Conservation (phyloP, 768 basidiomycete species). For the Rhizopogon rudus region DNA sequence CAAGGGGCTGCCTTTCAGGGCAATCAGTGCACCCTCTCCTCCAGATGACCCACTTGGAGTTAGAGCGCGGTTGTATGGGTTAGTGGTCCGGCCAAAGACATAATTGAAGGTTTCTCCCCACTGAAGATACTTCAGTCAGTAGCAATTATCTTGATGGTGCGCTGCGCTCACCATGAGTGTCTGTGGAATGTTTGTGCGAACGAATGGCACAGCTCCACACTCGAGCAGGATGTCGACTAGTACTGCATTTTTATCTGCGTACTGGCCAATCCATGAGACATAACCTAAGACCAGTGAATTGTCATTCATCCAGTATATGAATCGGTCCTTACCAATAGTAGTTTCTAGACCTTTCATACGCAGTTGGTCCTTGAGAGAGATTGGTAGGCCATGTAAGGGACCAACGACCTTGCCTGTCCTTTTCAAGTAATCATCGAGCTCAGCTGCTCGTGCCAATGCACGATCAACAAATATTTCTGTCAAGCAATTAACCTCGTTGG, state of each 20-base stretch:
- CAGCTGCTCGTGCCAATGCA: slow-evolving; percentile 56
- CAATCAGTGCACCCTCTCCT: slow-evolving; percentile 75
- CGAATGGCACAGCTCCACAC: slow-evolving; percentile 65
- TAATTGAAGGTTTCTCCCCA: slow-evolving; percentile 76
- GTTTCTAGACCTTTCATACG: slow-evolving; percentile 64
- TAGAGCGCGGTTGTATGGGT: slow-evolving; percentile 67
- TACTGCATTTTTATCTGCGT: slow-evolving; percentile 52
- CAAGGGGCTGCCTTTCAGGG: slow-evolving; percentile 17
- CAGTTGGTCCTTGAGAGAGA: slow-evolving; percentile 75
- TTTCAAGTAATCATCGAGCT: slow-evolving; percentile 59
- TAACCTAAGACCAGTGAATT: too few species aligned
- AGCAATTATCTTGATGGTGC: background rate
- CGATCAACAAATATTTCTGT: slow-evolving; percentile 78
- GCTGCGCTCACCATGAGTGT: slow-evolving; percentile 54
- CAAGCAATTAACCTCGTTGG: slow-evolving; percentile 64
- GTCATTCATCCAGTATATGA: too few species aligned
- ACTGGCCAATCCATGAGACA: slow-evolving; percentile 64
- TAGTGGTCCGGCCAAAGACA: slow-evolving; percentile 72
- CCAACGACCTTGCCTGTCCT: slow-evolving; percentile 62
- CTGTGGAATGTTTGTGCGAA: slow-evolving; percentile 71
- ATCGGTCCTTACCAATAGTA: slow-evolving; percentile 37
- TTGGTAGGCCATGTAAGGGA: slow-evolving; percentile 69
- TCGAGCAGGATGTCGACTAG: slow-evolving; percentile 61
- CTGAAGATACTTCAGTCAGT: slow-evolving; percentile 28
- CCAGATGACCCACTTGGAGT: slow-evolving; percentile 81